Evolutionary conservation across 495 filamentous ascomycete species (phyloP).

Genomic region (Halenospora varia): DNA sequence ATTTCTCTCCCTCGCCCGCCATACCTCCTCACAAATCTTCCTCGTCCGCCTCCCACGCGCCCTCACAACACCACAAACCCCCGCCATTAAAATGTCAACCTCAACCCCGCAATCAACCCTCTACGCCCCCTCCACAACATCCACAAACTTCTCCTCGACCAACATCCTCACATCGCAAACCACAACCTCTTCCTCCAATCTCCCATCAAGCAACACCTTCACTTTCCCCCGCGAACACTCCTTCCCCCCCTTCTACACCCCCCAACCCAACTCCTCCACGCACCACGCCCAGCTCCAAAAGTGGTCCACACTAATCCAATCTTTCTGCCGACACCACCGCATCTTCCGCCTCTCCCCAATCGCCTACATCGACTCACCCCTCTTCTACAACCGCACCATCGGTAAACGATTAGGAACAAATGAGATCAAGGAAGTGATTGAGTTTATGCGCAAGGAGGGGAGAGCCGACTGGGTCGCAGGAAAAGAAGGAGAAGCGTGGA

Average conservation of each 20-base stretch:
- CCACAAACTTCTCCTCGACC: conserved; percentile 2
- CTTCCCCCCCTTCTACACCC: conserved; percentile 75
- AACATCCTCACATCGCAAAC: conserved; percentile 1
- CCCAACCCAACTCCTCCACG: conserved; percentile 73
- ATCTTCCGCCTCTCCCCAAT: conserved; percentile 66
- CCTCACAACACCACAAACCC: no score
- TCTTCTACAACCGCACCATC: conserved; percentile 50
- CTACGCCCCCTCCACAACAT: conserved; percentile 10
- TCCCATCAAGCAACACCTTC: conserved; percentile 11
- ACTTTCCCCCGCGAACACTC: conserved; percentile 49
- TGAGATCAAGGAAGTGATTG: conserved; percentile 65
- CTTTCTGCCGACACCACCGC: conserved; percentile 76
- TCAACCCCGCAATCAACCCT: neutral
- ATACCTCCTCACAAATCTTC: neutral
- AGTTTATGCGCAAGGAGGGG: conserved; percentile 66
- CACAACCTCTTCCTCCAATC: neutral
- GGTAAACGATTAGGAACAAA: conserved; percentile 52
- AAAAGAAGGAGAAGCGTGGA: conserved; percentile 30
- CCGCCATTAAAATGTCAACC: conserved; percentile 7
- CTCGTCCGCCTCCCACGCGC: no score
- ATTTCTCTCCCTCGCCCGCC: neutral
- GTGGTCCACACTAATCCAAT: conserved; percentile 81
- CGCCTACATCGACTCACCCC: conserved; percentile 46
- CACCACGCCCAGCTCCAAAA: conserved; percentile 71
- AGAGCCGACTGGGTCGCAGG: conserved; percentile 63